Conservation (phyloP, 495 filamentous ascomycete genomes). For the Podospora appendiculata region DNA sequence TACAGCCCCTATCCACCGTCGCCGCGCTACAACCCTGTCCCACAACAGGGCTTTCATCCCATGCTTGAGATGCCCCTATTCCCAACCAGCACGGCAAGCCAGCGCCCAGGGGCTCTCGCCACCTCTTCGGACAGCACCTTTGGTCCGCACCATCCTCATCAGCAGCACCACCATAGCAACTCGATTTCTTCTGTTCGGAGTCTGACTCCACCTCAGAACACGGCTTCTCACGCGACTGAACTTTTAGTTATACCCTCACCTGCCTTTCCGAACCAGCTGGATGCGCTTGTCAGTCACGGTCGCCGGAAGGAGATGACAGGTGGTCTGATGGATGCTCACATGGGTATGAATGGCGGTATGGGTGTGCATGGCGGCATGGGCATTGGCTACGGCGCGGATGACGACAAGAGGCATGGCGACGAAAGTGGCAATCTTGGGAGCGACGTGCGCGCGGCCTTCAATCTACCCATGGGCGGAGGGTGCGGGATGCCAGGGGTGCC, state of each 20-base stretch:
- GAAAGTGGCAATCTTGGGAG: conserved; percentile 8
- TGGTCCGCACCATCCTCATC: conserved; percentile 13
- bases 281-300: conserved; percentile 15
- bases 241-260: conserved; percentile 28
- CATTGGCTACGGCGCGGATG: conserved; percentile 1
- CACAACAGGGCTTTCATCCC: conserved; percentile 8
- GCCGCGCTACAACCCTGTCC: conserved; percentile 2
- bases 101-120: conserved; percentile 3
- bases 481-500: conserved; percentile 17
- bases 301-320: conserved; percentile 26
- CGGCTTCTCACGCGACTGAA: conserved; percentile 31
- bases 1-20: not conserved
- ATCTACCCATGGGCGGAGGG: conserved; percentile 14
- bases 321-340: conserved; percentile 5
- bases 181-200: conserved; percentile 32
- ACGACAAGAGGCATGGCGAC: conserved; percentile 3
- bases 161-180: not conserved
- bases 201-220: conserved; percentile 32
- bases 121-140: conserved; percentile 5
- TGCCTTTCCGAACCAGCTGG: conserved; percentile 13
- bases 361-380: conserved; percentile 10
- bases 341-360: conserved; percentile 6
- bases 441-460: conserved; percentile 21
- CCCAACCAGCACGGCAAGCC: conserved; percentile 10
- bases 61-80: conserved; percentile 13